Evolutionary conservation across 371 early-diverging fungal genomes (phyloP).

Genomic region (Rhizopus stolonifer): DNA sequence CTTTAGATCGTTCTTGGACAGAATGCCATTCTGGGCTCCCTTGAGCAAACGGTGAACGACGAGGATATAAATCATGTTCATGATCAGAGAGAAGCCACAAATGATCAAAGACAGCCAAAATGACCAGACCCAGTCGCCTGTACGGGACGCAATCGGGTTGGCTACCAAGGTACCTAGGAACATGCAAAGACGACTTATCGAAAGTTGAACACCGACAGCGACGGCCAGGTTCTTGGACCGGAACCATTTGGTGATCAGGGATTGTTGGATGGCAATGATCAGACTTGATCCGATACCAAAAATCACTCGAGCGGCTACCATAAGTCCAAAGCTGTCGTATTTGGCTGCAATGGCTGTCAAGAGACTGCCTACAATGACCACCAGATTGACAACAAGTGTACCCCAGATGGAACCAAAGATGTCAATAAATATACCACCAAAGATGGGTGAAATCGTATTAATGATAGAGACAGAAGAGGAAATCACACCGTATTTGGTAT

Average conservation of each 20-base stretch:
- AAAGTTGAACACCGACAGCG: constrained; percentile 65
- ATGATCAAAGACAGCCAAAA: constrained; percentile 54
- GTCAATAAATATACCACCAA: constrained; percentile 76
- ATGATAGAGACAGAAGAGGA: constrained; percentile 73
- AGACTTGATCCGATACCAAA: constrained; percentile 72
- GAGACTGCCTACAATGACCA: constrained; percentile 62
- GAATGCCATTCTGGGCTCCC: constrained; percentile 37
- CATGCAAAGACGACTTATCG: constrained; percentile 57
- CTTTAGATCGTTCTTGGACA: no score
- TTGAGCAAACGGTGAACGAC: constrained; percentile 43
- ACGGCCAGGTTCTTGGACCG: constrained; percentile 60
- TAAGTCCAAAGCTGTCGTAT: constrained; percentile 45
- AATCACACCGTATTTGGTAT: constrained; percentile 70
- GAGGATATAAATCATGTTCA: constrained; percentile 61
- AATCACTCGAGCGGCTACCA: constrained; percentile 63
- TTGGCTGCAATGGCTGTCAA: constrained; percentile 61
- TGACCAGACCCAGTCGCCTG: neutral
- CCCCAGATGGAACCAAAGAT: constrained; percentile 68
- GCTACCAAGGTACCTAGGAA: constrained; percentile 39
- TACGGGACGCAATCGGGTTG: constrained; percentile 21
- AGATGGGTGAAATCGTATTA: constrained; percentile 67
- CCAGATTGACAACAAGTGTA: constrained; percentile 61
- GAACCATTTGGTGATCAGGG: constrained; percentile 72
- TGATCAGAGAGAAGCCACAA: constrained; percentile 60
- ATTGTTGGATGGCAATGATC: constrained; percentile 68